Base-by-base conservation (phyloP, 768 basidiomycete genomes). In the Lactifluus volemus region DNA sequence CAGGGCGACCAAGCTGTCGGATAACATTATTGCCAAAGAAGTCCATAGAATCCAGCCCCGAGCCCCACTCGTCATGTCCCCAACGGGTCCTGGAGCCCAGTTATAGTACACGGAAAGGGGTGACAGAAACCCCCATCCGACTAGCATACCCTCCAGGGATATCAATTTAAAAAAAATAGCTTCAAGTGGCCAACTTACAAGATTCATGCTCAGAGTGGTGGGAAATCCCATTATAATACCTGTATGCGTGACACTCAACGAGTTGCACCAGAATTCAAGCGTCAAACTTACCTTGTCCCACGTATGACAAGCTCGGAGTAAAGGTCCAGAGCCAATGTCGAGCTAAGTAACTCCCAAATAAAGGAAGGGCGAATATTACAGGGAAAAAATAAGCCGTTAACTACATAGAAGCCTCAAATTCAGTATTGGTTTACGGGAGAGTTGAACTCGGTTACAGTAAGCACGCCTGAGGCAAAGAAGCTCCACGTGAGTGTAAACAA, bases 151-250 rank as follows among this genome's bases (percentile, higher is more conserved):
- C 89, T 92, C 65, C 19, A 41, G 4, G 11, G 45, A 42, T 29
- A 11, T 61, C 29, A 58, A 54, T 54, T 17, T 51, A 15, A 50
- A 66, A 36, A 58, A 14, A 6, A 42, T 61, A 29, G 17, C 17
- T 17, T 10, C 29, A 53, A 63, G 41, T 14, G 14, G 17, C n/a
- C 8, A 21, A 71, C 79, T 69, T 67, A 90, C 91, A 60, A 93
- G 72, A 66, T 87, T 95, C 95, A 98, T 98, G 70, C 89, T 90
- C 39, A 95, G 68, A 0, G 95, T 95, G 0, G 92, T 96, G 0
- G 93, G 89, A 68, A 95, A 92, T 4, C 95, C 96, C 96, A 98
- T 98, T 67, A 98, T 98, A 62, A 98, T 93, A 5, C 93, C 90
- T 87, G 55, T 41, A 30, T 39, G 21, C 30, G 10, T 19, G 29